Conservation (phyloP, 2,329 filamentous ascomycete genomes). For the Aspergillus niger region DNA sequence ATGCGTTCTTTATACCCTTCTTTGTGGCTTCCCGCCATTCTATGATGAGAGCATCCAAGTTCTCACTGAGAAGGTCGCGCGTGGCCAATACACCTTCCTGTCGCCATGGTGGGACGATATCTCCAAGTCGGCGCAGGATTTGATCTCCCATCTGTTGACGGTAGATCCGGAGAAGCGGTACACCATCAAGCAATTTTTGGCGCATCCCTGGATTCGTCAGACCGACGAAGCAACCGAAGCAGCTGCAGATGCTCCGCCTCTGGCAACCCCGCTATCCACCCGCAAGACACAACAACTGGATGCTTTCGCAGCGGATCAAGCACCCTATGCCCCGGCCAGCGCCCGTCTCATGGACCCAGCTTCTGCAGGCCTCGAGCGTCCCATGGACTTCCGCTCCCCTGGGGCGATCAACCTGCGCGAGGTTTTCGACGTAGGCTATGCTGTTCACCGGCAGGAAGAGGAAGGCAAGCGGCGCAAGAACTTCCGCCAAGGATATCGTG, state of each 20-base stretch:
- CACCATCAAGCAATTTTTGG: conserved; percentile 87
- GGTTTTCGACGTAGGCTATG: conserved; percentile 97
- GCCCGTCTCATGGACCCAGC: conserved; percentile 61
- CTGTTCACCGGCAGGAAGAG: conserved; percentile 94
- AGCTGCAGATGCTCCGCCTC: conserved; percentile 68
- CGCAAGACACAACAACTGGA: conserved; percentile 62
- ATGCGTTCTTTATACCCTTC: conserved; percentile 92
- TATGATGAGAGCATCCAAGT: conserved; percentile 98
- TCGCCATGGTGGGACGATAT: conserved; percentile 99
- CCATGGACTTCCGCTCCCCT: conserved; percentile 91
- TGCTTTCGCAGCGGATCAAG: conserved; percentile 43
- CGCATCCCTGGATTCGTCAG: conserved; percentile 88
- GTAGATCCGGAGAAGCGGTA: conserved; percentile 95
- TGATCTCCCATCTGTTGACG: conserved; percentile 89
- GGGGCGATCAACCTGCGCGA: conserved; percentile 94
- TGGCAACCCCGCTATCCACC: conserved; percentile 64
- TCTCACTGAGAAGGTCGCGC: conserved; percentile 94
- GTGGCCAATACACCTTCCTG: conserved; percentile 94
- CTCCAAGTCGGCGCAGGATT: conserved; percentile 88
- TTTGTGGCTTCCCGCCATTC: conserved; percentile 97
- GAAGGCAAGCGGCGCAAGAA: conserved; percentile 90
- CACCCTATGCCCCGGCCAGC: conserved; percentile 50
- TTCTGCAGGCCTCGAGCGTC: conserved; percentile 58
- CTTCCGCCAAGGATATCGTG: conserved; percentile 68
- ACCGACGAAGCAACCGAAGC: conserved; percentile 68